Base-by-base conservation (phyloP, 148 eudicot genomes). In the Chenopodium formosanum region DNA sequence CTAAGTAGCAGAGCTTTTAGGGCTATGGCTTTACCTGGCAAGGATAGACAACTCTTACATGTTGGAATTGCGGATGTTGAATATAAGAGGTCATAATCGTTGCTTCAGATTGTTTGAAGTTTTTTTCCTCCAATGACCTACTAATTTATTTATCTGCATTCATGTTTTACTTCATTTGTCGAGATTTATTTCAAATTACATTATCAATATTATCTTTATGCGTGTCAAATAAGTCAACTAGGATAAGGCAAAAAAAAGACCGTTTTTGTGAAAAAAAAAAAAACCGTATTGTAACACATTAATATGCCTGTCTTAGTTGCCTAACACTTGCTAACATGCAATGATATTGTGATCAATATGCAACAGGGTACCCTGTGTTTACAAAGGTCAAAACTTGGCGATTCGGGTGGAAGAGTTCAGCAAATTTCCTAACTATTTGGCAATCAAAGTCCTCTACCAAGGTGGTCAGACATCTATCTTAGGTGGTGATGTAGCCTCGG, bases 401-500 rank as follows among this genome's bases (percentile, higher is more conserved):
- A 64, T 93, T 13, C 87, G 89, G 1, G 97, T 93, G 47, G 93
- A 90, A 83, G 89, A 88, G 70, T 84, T 85, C 27, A 93, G 93
- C 87, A 47, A 84, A 53, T 89, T 85, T 71, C 92, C 94, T 12
- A 53, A 89, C 62, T 88, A 91, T 81, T 79, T 93, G 37, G 91
- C 92, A 10, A 89, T 93, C 44, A 88, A 88, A 79, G 53, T 93
- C 81, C 82, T 93, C 53, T 90, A 90, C 83, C 95, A 93, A 86
- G 97, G 95, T 37, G 95, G 95, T 20, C 97, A 93, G 73, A 93
- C 97, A 2, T 87, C 88, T 37, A 91, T 93, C 62, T 87, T 86
- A 23, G 90, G 72, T 7, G 88, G 83, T 19, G 95, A 90, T 58
- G 92, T 93, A 7, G 88, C 89, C 11, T 74, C 85, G 92, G 97